These are phyloP conservation scores for Kluyveromyces sp. DNA, from an alignment of 1,139 yeast species.

Conservation along the genomic window DNA sequence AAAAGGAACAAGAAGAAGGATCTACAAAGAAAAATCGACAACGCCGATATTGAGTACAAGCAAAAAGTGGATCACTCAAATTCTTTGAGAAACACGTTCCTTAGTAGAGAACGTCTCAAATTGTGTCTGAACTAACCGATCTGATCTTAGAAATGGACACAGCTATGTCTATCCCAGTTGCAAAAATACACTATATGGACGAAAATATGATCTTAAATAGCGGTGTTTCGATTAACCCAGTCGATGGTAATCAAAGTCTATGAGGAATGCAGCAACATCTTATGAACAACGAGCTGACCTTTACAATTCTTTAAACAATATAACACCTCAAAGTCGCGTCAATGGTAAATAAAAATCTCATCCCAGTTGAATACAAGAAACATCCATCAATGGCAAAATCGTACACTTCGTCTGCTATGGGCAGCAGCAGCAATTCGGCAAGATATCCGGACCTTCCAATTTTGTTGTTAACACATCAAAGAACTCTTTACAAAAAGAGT, in stretches of 20 bases:
- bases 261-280: conserved; percentile 67
- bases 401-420: background rate
- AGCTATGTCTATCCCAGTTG: conserved; percentile 75
- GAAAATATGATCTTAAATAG: conserved; percentile 78
- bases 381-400: conserved; percentile 56
- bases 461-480: conserved; percentile 26
- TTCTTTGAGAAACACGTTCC: conserved; percentile 63
- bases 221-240: conserved; percentile 76
- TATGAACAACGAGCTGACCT: conserved; percentile 78
- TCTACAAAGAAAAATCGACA: conserved; percentile 66
- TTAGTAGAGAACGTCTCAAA: conserved; percentile 64
- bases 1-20: conserved; percentile 93
- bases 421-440: conserved; percentile 13
- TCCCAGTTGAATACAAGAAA: conserved; percentile 67
- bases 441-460: conserved; percentile 12
- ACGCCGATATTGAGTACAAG: conserved; percentile 80
- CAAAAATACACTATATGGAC: conserved; percentile 81
- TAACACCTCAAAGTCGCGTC: conserved; percentile 34
- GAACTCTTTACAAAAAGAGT: conserved; percentile 26
- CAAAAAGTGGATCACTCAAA: conserved; percentile 68
- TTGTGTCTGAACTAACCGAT: conserved; percentile 65
- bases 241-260: conserved; percentile 51
- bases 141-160: conserved; percentile 79
- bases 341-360: conserved; percentile 32
- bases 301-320: conserved; percentile 54